Conservation (phyloP, 106 monocot genomes). For the Amphibolis antarctica region DNA sequence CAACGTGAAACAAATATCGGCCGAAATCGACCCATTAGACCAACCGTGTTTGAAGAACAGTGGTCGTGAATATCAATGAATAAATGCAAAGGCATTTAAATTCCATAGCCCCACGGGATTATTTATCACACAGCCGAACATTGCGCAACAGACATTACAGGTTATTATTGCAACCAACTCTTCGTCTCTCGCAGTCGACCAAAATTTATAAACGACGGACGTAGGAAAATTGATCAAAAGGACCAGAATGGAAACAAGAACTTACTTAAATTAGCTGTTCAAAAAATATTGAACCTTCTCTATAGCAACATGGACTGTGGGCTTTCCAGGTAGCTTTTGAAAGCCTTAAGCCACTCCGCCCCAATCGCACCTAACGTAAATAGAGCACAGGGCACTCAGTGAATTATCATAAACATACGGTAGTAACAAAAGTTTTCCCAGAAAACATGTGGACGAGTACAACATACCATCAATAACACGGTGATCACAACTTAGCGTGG, state of each 20-base stretch:
- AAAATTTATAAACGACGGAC: background rate
- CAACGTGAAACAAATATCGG: no score
- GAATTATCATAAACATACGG: background rate
- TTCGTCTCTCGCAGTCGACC: background rate
- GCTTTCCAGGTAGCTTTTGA: slow-evolving; percentile 89
- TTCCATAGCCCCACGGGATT: no score
- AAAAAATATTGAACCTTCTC: background rate
- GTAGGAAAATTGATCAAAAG: background rate
- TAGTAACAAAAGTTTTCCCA: background rate
- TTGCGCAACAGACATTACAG: no score
- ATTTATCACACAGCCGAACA: no score
- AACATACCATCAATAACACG: slow-evolving; percentile 86
- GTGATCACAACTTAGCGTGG: slow-evolving; percentile 93
- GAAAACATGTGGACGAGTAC: no score
- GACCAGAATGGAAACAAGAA: background rate
- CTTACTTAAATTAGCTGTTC: background rate
- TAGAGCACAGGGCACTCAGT: background rate
- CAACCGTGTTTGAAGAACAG: no score
- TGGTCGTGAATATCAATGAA: no score
- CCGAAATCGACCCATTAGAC: no score
- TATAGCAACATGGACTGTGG: slow-evolving; percentile 70
- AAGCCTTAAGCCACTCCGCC: slow-evolving; percentile 97
- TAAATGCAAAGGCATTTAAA: no score
- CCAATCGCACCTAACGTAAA: slow-evolving; percentile 67
- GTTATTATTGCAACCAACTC: slow-evolving; percentile 3